A percentile compares a stretch with the other conserved stretches of the same genome.
Conservation (phyloP, 352 stramenopile species). For the Peronospora destructor region DNA sequence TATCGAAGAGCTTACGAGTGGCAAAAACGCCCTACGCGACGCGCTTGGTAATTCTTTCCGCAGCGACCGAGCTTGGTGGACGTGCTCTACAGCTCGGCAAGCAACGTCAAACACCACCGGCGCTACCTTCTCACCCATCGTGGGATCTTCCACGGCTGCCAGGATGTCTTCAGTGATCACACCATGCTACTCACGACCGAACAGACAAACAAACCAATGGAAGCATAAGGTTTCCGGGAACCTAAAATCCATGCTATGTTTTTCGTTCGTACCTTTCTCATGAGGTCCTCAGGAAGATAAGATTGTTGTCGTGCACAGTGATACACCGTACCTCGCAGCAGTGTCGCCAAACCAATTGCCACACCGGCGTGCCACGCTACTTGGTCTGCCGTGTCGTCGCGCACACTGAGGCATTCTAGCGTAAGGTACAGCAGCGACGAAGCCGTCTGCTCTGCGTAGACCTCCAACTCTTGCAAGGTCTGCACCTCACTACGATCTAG, state of each 20-base stretch:
- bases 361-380: conserved; percentile 81
- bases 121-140: conserved; percentile 56
- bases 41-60: conserved; percentile 40
- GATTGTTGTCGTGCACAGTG: conserved; percentile 61
- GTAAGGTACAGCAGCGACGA: conserved; percentile 87
- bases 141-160: conserved; percentile 46
- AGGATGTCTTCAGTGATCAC: conserved; percentile 52
- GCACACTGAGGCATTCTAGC: conserved; percentile 78
- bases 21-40: conserved; percentile 60
- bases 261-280: conserved; percentile 48
- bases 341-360: conserved; percentile 76
- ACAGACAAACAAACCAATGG: conserved; percentile 17
- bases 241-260: conserved; percentile 6
- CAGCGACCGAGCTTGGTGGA: conserved; percentile 61
- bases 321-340: conserved; percentile 70
- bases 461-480: conserved; percentile 68
- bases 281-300: conserved; percentile 77
- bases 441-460: conserved; percentile 84
- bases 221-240: conserved; percentile 21
- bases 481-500: conserved; percentile 72
- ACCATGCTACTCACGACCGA: conserved; percentile 30
- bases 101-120: conserved; percentile 87
- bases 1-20: conserved; percentile 52
- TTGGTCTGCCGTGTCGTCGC: conserved; percentile 64
- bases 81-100: conserved; percentile 73